Conservation (phyloP, 768 basidiomycete genomes). For the Naganishia kalamii region DNA sequence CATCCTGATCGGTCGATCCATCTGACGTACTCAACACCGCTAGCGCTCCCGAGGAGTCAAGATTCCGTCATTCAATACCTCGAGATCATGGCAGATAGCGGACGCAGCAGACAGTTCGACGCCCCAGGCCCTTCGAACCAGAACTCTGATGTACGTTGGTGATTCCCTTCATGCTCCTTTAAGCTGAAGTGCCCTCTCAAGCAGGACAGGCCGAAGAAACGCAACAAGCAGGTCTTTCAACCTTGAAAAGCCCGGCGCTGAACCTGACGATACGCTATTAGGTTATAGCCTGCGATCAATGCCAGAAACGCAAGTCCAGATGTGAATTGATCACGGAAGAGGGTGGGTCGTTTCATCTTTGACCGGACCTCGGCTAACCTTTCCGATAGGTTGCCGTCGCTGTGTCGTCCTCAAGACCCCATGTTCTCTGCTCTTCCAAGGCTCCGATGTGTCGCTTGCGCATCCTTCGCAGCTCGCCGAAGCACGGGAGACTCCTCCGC, state of each 20-base stretch:
- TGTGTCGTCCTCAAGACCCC: background rate
- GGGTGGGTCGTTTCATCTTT: background rate
- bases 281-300: conserved; percentile 2
- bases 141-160: background rate
- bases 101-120: background rate
- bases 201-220: background rate
- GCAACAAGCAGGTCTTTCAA: conserved; percentile 1
- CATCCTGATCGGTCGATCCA: too few species aligned
- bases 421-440: background rate
- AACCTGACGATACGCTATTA: background rate
- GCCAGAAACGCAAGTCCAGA: conserved; percentile 3
- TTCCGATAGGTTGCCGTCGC: background rate
- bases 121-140: background rate
- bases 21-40: too few species aligned
- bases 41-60: too few species aligned
- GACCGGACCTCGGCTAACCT: background rate
- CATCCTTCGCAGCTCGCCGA: background rate
- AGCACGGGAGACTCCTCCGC: background rate
- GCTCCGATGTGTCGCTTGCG: background rate
- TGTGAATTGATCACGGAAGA: conserved; percentile 4
- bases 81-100: too few species aligned
- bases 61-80: too few species aligned
- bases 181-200: too few species aligned
- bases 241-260: background rate
- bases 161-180: background rate